A percentile compares a stretch with the other conserved stretches of the same genome.
These are phyloP conservation scores for Lepidium sativum DNA, from an alignment of 345 rosid genomes.

Conservation along the genomic window DNA sequence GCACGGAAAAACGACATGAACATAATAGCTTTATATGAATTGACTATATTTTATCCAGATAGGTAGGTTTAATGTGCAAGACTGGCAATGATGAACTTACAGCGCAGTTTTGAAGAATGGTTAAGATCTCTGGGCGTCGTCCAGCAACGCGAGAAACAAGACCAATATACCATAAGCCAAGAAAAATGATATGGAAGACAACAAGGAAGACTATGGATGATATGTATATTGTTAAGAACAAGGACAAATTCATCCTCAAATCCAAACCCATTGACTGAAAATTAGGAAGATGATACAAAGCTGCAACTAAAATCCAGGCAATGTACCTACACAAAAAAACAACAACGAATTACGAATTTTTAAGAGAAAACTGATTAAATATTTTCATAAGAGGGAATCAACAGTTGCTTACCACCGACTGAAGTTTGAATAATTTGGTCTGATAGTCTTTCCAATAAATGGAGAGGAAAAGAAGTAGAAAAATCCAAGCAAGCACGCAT, in stretches of 20 bases:
- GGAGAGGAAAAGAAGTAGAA: slow-evolving; percentile 99
- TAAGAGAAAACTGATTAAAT: not conserved
- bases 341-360: not conserved
- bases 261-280: slow-evolving; percentile 99
- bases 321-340: slow-evolving; percentile 61
- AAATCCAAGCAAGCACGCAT: slow-evolving; percentile 94
- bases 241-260: slow-evolving; percentile 97
- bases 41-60: not conserved
- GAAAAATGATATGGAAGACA: slow-evolving; percentile 86
- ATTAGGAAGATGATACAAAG: slow-evolving; percentile 97
- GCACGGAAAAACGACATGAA: slow-evolving; percentile 15
- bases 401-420: slow-evolving; percentile 73
- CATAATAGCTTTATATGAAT: not conserved
- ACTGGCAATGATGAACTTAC: slow-evolving; percentile 39
- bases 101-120: slow-evolving; percentile 90
- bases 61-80: slow-evolving; percentile 6
- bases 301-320: slow-evolving; percentile 96
- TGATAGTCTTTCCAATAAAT: slow-evolving; percentile 87
- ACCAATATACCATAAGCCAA: slow-evolving; percentile 88
- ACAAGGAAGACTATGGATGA: slow-evolving; percentile 84
- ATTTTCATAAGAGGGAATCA: not conserved
- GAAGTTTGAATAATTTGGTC: slow-evolving; percentile 93
- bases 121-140: slow-evolving; percentile 80
- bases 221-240: slow-evolving; percentile 76
- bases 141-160: slow-evolving; percentile 96